phyloP scores from a whole-genome alignment of 2,329 filamentous ascomycete species.

The Fusarium miscanthi region DNA sequence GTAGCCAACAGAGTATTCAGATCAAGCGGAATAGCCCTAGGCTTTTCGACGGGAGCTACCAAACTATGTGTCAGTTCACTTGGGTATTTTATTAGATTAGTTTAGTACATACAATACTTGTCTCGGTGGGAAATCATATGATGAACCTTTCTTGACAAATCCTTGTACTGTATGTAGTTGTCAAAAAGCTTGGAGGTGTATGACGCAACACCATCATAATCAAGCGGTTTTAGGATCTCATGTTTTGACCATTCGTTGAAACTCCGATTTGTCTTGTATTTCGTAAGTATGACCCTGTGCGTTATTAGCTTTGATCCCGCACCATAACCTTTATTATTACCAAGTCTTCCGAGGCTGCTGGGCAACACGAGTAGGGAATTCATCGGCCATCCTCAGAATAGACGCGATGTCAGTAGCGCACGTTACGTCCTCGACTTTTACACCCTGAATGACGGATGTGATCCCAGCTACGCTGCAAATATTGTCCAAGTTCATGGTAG shows the following conservation, averaged over 20 bases:
- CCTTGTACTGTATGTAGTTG: conserved; percentile 27
- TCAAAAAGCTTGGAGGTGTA: conserved; percentile 18
- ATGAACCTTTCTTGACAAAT: not conserved
- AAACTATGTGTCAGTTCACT: not conserved
- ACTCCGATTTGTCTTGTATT: not conserved
- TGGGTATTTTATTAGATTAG: not conserved
- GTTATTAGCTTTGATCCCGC: accelerated
- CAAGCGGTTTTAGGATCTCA: not conserved
- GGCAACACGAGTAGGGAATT: not conserved
- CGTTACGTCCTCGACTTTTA: not conserved
- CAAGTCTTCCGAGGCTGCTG: not conserved
- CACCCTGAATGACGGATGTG: not conserved
- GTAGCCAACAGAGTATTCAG: not conserved
- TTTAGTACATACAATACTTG: not conserved
- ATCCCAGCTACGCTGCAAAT: not conserved
- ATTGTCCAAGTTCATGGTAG: not conserved
- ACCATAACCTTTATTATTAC: accelerated
- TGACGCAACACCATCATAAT: not conserved
- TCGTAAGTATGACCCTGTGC: conserved; percentile 10
- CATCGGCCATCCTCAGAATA: not conserved
- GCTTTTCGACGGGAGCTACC: not conserved
- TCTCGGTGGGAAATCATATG: not conserved
- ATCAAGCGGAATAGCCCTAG: not conserved
- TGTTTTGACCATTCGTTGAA: conserved; percentile 2
- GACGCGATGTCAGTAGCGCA: not conserved